Conservation (phyloP, 2,329 filamentous ascomycete genomes). For the Drechslera avenae region DNA sequence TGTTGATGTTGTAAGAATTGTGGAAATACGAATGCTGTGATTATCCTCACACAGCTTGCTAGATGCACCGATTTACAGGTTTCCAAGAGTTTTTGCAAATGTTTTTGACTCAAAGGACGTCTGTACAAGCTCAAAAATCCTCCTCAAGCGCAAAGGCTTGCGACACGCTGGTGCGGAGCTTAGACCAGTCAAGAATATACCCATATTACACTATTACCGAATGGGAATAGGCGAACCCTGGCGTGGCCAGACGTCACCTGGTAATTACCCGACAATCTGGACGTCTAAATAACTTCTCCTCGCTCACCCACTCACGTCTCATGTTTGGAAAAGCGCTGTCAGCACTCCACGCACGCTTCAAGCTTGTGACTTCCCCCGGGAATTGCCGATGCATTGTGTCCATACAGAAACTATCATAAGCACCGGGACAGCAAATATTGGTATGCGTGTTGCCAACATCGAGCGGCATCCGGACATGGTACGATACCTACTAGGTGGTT, state of each 20-base stretch:
- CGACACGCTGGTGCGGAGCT: slow-evolving; percentile 15
- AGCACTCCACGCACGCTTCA: not conserved
- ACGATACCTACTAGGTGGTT: not conserved
- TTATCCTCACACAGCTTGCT: not conserved
- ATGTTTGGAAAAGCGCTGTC: not conserved
- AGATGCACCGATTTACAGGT: not conserved
- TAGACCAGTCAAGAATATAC: slow-evolving; percentile 13
- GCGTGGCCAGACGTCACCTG: slow-evolving; percentile 1
- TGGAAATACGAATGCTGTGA: not conserved
- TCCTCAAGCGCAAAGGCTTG: slow-evolving; percentile 19
- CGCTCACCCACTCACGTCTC: slow-evolving; percentile 19
- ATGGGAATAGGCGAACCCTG: slow-evolving; percentile 7
- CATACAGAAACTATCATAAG: not conserved
- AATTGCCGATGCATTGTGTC: not conserved
- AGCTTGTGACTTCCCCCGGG: not conserved
- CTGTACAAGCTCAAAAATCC: slow-evolving; percentile 21
- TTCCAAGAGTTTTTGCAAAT: not conserved
- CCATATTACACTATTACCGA: slow-evolving; percentile 7
- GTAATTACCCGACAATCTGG: slow-evolving; percentile 22
- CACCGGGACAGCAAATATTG: no score
- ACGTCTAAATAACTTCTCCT: slow-evolving; percentile 19
- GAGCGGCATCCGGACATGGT: no score
- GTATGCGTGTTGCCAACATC: no score
- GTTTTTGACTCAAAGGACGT: not conserved
- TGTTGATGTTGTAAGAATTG: not conserved